These are phyloP conservation scores for Datisca glomerata DNA, from an alignment of 306 rosid species.

Conservation along the genomic window DNA sequence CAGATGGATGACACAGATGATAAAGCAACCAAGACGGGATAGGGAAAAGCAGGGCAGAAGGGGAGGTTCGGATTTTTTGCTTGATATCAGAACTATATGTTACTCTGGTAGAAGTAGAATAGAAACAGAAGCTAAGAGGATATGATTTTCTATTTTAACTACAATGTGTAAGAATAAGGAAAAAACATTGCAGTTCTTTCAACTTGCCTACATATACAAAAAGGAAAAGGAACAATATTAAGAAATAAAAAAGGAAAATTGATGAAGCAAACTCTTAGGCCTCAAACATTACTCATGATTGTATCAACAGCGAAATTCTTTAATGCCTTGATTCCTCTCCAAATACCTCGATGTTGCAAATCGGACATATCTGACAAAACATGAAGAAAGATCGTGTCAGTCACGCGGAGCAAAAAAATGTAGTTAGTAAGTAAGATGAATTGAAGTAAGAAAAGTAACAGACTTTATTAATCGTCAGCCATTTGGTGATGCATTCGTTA, in stretches of 20 bases:
- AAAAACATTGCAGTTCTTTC: too few relatives aligned
- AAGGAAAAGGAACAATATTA: neutral
- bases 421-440: neutral
- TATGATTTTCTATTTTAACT: neutral
- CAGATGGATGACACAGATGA: too few relatives aligned
- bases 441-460: slow-evolving; percentile 2
- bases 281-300: neutral
- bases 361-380: slow-evolving; percentile 68
- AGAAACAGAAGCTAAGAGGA: neutral
- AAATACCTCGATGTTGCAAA: slow-evolving; percentile 83
- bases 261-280: neutral
- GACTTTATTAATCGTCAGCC: slow-evolving; percentile 94
- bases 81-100: too few relatives aligned
- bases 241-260: neutral
- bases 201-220: neutral
- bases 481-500: slow-evolving; percentile 70
- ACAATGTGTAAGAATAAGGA: neutral
- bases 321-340: slow-evolving; percentile 28
- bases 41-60: too few relatives aligned
- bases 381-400: neutral
- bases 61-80: too few relatives aligned
- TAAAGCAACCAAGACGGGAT: too few relatives aligned
- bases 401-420: neutral
- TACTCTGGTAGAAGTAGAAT: too few relatives aligned
- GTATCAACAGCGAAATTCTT: neutral